Conservation (phyloP, 2,329 filamentous ascomycete species). For the Neofusicoccum umdonicola region DNA sequence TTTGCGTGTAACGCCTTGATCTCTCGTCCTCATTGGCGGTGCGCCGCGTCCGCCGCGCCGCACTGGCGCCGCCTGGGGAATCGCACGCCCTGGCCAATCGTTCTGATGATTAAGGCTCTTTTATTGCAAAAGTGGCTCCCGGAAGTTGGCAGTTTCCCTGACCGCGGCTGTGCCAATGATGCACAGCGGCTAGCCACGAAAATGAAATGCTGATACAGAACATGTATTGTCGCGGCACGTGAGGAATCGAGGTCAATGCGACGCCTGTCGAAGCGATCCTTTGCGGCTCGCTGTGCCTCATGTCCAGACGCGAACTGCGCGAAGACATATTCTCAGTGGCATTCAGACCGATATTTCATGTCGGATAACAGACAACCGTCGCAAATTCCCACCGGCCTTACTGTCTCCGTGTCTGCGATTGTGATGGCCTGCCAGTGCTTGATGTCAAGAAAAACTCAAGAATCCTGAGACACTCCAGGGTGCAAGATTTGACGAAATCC, state of each 20-base stretch:
- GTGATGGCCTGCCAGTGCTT: background rate
- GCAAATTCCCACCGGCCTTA: background rate
- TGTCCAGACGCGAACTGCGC: slow-evolving; percentile 3
- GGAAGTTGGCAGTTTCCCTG: background rate
- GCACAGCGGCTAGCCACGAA: background rate
- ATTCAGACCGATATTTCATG: background rate
- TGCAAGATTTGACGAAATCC: background rate
- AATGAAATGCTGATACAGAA: slow-evolving; percentile 2
- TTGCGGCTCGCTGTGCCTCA: slow-evolving; percentile 2
- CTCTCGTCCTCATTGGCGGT: background rate
- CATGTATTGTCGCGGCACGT: background rate
- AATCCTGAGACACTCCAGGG: background rate
- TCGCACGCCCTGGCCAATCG: slow-evolving; percentile 1
- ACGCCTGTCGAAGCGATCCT: background rate
- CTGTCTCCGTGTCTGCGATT: background rate
- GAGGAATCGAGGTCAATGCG: slow-evolving; percentile 2
- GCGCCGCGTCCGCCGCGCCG: background rate
- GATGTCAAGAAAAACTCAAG: background rate
- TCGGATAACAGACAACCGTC: background rate
- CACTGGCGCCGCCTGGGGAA: background rate
- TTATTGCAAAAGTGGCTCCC: slow-evolving; percentile 10
- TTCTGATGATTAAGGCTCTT: background rate
- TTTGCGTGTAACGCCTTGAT: background rate
- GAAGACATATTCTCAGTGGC: background rate
- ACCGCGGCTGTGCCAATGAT: background rate